Evolutionary conservation across 139 green algal species (phyloP), one percentile per base, ranked within the genome.

Genomic region (Coelastrella sp.): DNA sequence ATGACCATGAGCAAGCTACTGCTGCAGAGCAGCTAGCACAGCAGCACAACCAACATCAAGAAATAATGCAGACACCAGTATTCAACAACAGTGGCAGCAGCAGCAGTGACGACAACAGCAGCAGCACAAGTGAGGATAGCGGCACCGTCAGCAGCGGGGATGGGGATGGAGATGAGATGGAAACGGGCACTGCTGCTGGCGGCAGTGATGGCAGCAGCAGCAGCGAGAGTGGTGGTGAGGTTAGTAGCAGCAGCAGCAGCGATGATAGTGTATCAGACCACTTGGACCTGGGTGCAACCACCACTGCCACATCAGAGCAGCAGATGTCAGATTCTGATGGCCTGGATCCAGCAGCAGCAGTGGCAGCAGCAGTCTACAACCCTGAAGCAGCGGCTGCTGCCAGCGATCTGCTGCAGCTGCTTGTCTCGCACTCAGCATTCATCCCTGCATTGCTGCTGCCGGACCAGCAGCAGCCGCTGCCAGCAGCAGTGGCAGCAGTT

Each of bases 381-480:
- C 22, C 83, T 64, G 73, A 13, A 4, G 88, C 81, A 8, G 82
- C 92, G 4, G 54, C 75, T 59, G 47, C 74, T 22, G 80, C 83
- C 17, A 4, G 60, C 11, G 19, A 93, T 73, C 88, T 94, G 76
- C 80, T 95, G 78, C 89, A 95, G 89, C 90, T 96, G 93, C 89
- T 92, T 2, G 77, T 75, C 19, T 81, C 66, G 20, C 61, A 85
- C 0, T 81, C 80, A n/a, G 87, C 47, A 54, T 90, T 82, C 13
- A 58, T 89, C 32, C 22, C 92, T 68, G 57, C 91, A 22, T 89
- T 96, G 85, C 66, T 89, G 87, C 80, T 81, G 66, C 80, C 74
- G 2, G 11, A 80, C 5, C 86, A 77, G 32, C 82, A 76, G 32
- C 82, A 76, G 47, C 32, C 77, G 80, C 64, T 77, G 56, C 92